Percentiles rank a stretch among this genome's conserved stretches.
Evolutionary conservation across 306 rosid genomes (phyloP).

Genomic region (Sechiopsis laciniata): DNA sequence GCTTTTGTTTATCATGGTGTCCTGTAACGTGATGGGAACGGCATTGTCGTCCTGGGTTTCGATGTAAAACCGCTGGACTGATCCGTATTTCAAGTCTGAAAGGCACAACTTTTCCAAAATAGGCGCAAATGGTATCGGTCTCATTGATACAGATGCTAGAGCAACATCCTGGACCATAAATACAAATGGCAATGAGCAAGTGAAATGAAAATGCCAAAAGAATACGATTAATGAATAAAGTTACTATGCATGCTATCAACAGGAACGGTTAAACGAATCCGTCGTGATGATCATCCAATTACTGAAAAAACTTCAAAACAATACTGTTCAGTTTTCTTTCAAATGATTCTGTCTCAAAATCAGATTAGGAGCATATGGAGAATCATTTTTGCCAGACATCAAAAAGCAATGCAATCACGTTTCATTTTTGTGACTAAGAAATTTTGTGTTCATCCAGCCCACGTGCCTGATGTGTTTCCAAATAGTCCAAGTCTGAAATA

Average conservation of each 20-base stretch:
- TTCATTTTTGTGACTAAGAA: no score
- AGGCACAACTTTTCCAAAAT: conserved; percentile 72
- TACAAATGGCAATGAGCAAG: conserved; percentile 2
- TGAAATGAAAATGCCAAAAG: background rate
- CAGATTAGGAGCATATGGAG: background rate
- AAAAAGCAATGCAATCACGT: background rate
- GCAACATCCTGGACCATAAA: conserved; percentile 63
- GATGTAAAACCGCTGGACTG: conserved; percentile 72
- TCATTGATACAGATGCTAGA: conserved; percentile 87
- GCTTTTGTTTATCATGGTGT: conserved; percentile 62
- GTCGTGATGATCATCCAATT: background rate
- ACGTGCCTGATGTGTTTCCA: background rate
- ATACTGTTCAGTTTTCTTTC: background rate
- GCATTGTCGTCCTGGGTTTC: conserved; percentile 88
- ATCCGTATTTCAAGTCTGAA: conserved; percentile 70
- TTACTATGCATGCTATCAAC: background rate
- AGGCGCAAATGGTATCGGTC: conserved; percentile 82
- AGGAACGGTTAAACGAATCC: background rate
- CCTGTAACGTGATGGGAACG: conserved; percentile 62
- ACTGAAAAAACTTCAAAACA: background rate
- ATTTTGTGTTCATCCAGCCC: no score
- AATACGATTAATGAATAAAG: background rate
- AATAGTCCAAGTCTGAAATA: background rate
- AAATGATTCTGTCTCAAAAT: background rate
- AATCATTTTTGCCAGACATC: background rate